Evolutionary conservation across 2,329 filamentous ascomycete species (phyloP).

Genomic region (Trichoderma sp.): DNA sequence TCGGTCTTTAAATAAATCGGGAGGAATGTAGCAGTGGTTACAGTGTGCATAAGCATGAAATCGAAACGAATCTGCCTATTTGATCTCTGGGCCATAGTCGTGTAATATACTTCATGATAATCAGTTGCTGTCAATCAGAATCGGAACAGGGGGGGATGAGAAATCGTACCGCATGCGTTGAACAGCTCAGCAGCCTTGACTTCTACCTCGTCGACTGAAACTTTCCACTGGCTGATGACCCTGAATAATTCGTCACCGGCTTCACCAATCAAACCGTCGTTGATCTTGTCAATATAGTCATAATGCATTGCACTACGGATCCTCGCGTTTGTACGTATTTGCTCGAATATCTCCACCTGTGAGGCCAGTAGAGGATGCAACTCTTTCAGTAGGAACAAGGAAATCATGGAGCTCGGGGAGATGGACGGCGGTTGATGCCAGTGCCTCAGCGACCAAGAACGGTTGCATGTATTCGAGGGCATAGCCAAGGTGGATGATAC

Average conservation of each 20-base stretch:
- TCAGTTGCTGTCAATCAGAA: no score
- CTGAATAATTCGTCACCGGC: background rate
- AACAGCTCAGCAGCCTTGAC: background rate
- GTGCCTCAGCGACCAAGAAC: background rate
- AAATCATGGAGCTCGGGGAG: background rate
- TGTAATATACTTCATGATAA: background rate
- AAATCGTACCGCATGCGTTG: background rate
- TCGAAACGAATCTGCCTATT: background rate
- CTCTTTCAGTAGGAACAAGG: background rate
- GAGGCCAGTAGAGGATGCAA: background rate
- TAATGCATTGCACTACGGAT: background rate
- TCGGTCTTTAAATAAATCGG: background rate
- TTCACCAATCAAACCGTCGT: background rate
- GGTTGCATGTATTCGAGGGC: background rate
- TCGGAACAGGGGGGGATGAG: no score
- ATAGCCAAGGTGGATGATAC: background rate
- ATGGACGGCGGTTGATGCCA: background rate
- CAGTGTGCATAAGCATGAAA: background rate
- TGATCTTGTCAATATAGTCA: background rate
- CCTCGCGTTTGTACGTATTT: background rate
- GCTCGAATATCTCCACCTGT: background rate
- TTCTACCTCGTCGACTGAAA: background rate
- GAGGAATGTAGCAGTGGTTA: background rate
- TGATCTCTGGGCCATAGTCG: background rate
- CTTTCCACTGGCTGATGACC: background rate